phyloP scores from a whole-genome alignment of 495 filamentous ascomycete genomes.

The Podospora australis region DNA sequence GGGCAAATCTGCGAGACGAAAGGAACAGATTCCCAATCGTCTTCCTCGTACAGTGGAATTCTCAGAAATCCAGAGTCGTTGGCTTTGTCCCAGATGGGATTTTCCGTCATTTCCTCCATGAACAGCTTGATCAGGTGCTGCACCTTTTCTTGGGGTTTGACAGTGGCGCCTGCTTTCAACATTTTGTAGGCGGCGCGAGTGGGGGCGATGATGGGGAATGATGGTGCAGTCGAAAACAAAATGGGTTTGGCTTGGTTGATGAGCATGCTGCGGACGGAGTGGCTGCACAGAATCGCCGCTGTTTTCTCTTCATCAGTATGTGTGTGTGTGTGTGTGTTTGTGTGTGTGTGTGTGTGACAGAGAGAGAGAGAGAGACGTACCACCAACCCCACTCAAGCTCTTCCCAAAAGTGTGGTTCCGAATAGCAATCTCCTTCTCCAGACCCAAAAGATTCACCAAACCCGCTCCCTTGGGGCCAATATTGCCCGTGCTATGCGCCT shows the following conservation, averaged over 20 bases:
- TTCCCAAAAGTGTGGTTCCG: constrained; percentile 75
- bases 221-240: constrained; percentile 48
- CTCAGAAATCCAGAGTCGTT: no score
- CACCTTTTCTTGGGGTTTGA: no score
- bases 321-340: constrained; percentile 60
- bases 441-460: constrained; percentile 56
- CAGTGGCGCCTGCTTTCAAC: no score
- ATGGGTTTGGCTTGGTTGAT: constrained; percentile 59
- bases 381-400: constrained; percentile 64
- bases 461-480: constrained; percentile 59
- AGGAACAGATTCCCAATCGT: constrained; percentile 7
- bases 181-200: constrained; percentile 37
- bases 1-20: constrained; percentile 19
- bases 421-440: constrained; percentile 63
- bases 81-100: no score
- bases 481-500: constrained; percentile 69
- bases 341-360: constrained; percentile 41
- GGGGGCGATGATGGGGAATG: constrained; percentile 43
- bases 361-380: constrained; percentile 44
- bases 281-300: no score
- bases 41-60: constrained; percentile 5
- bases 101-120: no score
- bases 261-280: no score
- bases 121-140: no score
- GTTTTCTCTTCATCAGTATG: no score